Evolutionary conservation across 1,284 basidiomycete species (phyloP), one percentile per base, ranked within the genome.

Genomic region (Bjerkandera adusta): DNA sequence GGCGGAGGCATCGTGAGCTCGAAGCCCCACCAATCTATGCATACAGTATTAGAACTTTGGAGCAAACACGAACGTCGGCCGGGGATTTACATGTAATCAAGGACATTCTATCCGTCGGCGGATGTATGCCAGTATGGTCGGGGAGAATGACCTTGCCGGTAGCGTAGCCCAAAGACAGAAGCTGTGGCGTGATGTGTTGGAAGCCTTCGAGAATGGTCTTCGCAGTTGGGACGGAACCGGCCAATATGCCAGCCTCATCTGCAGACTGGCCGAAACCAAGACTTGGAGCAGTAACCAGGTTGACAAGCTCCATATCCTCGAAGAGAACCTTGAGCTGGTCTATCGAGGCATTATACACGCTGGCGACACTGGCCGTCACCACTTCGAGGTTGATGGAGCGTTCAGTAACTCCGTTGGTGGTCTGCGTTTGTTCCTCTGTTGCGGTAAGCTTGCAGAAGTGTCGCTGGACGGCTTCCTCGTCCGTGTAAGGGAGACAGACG

Each of bases 1-100:
- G 86, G 77, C 37, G 81, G 75, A 10, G 88, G 89, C 26, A 91
- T 68, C 32, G 79, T 74, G 1, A 90, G 48, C 60, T 91, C 88
- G 4, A 89, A 68, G 12, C 88, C 88, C 88, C 88, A 91, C 89
- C 89, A 89, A 63, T 89, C 87, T 87, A 50, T 25, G 36, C 35
- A 43, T 33, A 32, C 48, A 37, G 15, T 16, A 42, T 20, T 27
- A 16, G 18, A 30, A 42, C 18, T 37, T 13, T 45, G 40, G n/a
- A n/a, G 25, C 2, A 11, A 20, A 12, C 25, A 40, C 13, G 16
- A 33, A 21, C 24, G n/a, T 16, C 4, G 25, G 16, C 13, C 6
- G 18, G 24, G 12, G 29, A 62, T 77, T 62, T 61, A 89, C 86
- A 89, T n/a, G 87, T 88, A 18, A 91, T 66, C 13, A 85, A 73